These are phyloP conservation scores for Verticillium nonalfalfae DNA, from an alignment of 2,329 filamentous ascomycete species.

Conservation along the genomic window DNA sequence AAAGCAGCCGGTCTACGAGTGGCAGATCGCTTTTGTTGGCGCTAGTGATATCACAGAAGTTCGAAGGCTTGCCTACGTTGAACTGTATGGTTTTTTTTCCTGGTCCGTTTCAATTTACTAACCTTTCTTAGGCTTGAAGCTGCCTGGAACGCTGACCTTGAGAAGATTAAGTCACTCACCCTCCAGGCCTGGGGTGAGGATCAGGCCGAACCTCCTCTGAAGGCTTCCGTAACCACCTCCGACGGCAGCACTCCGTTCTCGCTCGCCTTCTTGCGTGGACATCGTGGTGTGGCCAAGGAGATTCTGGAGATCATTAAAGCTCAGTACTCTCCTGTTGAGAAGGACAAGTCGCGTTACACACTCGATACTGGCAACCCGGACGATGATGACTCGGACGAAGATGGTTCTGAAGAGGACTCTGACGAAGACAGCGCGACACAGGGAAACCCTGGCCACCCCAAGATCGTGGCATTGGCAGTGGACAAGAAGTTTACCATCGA, in stretches of 20 bases:
- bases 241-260: conserved; percentile 54
- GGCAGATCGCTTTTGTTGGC: conserved; percentile 43
- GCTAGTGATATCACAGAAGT: conserved; percentile 50
- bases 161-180: conserved; percentile 59
- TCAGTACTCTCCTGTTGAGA: conserved; percentile 57
- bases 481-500: conserved; percentile 69
- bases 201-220: conserved; percentile 51
- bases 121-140: conserved; percentile 56
- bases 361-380: conserved; percentile 30
- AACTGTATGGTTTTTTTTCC: conserved; percentile 44
- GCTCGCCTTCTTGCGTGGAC: conserved; percentile 60
- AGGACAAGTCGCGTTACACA: conserved; percentile 42
- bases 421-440: conserved; percentile 22
- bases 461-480: conserved; percentile 47
- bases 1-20: conserved; percentile 33
- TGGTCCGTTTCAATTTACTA: conserved; percentile 8
- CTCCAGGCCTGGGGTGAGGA: conserved; percentile 51
- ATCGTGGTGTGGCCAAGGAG: conserved; percentile 54
- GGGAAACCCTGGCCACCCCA: conserved; percentile 27
- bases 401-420: conserved; percentile 22
- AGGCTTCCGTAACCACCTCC: conserved; percentile 53
- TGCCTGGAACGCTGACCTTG: conserved; percentile 63
- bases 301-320: conserved; percentile 65
- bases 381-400: conserved; percentile 29
- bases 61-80: conserved; percentile 52